Conservation (phyloP, 805 yeast genomes). For the Monosporozyma aerobia region DNA sequence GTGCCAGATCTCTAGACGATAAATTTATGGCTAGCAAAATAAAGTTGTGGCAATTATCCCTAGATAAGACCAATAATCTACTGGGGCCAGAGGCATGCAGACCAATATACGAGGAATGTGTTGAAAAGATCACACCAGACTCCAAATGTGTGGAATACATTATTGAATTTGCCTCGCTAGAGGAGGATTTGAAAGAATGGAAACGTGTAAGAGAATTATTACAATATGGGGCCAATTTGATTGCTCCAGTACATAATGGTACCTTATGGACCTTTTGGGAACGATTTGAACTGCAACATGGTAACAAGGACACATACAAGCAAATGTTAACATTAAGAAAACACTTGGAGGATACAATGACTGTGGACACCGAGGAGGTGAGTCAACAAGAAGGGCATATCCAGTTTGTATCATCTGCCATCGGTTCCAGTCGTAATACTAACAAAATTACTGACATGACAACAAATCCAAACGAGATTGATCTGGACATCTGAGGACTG, state of each 20-base stretch:
- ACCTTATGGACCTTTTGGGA: slow-evolving; percentile 64
- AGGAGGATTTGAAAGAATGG: slow-evolving; percentile 42
- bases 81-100: slow-evolving; percentile 39
- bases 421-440: neutral
- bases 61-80: slow-evolving; percentile 33
- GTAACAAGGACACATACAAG: slow-evolving; percentile 62
- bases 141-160: slow-evolving; percentile 36
- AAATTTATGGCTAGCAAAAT: slow-evolving; percentile 20
- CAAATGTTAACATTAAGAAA: slow-evolving; percentile 62
- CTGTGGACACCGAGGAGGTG: slow-evolving; percentile 21
- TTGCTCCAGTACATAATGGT: slow-evolving; percentile 28
- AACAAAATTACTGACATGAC: neutral
- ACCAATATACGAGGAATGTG: slow-evolving; percentile 43
- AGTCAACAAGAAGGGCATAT: slow-evolving; percentile 19
- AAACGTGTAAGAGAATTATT: slow-evolving; percentile 56
- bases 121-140: slow-evolving; percentile 37
- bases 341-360: slow-evolving; percentile 24
- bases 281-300: slow-evolving; percentile 60
- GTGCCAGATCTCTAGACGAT: slow-evolving; percentile 19
- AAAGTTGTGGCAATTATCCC: slow-evolving; percentile 36
- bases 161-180: slow-evolving; percentile 49
- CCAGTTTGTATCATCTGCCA: slow-evolving; percentile 41
- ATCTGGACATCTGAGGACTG: slow-evolving; percentile 4
- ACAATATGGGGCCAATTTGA: slow-evolving; percentile 41
- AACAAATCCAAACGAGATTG: slow-evolving; percentile 8